Evolutionary conservation across 257 asterid genomes (phyloP), one percentile per base, ranked within the genome.

Genomic region (Orobanche coerulescens): DNA sequence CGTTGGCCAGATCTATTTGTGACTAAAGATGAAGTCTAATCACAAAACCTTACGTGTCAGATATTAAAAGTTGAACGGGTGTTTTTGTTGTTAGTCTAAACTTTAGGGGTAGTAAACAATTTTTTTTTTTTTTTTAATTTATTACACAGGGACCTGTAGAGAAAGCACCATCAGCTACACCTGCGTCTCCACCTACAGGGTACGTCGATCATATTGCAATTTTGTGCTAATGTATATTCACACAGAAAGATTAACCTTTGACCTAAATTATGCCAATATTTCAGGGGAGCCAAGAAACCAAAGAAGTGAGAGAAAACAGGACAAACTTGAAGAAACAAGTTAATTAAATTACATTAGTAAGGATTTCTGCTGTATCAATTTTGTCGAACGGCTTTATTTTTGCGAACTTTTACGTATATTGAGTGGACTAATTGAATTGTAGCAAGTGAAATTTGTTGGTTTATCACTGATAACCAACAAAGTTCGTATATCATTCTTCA

Each of bases 101-200:
- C 18, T 46, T 16, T 16, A 4, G 11, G 13, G 24, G 11, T 46
- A 9, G 13, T 19, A 46, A n/a, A n/a, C n/a, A n/a, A n/a, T n/a
- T n/a, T n/a, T n/a, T n/a, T n/a, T n/a, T n/a, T 3, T 37, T 4
- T 4, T 37, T n/a, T 46, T 15, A 11, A 46, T 30, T 30, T n/a
- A n/a, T 46, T 46, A 16, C 26, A 16, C 53, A 73, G 78, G 78
- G 74, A 61, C 78, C 78, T 7, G 74, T 64, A 26, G 78, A 73
- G 67, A 73, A 40, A 73, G 71, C 31, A 46, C 53, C 53, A 43
- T 20, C 10, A 22, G 30, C 30, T 22, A 10, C 55, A 4, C 31
- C 55, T 48, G 31, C 31, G 2, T 4, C 31, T 20, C 15, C 19
- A 3, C 31, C 53, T 46, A 19, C 53, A 46, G 53, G 53, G 53